Evolutionary conservation across 2,329 filamentous ascomycete species (phyloP).

Genomic region (Diaporthe citriasiana): DNA sequence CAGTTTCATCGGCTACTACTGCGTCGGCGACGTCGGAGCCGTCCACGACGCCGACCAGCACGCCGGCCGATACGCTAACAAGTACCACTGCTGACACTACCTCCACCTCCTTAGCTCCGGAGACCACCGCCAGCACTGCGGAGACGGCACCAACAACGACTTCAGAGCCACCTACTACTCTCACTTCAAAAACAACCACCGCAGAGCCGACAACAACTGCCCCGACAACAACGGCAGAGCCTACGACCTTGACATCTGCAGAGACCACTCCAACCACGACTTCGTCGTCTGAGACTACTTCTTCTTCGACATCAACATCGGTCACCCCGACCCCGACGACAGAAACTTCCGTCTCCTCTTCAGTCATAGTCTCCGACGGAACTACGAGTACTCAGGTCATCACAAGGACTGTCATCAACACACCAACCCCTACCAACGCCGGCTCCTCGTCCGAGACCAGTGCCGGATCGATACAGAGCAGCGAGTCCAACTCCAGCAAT

Average conservation of each 20-base stretch:
- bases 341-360: slow-evolving; percentile 24
- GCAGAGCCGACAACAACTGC: slow-evolving; percentile 17
- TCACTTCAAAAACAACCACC: slow-evolving; percentile 17
- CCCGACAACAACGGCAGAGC: slow-evolving; percentile 16
- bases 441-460: slow-evolving; percentile 33
- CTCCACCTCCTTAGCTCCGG: slow-evolving; percentile 39
- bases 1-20: slow-evolving; percentile 35
- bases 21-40: slow-evolving; percentile 36
- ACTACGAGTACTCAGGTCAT: slow-evolving; percentile 38
- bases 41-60: slow-evolving; percentile 23
- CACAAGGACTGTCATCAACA: slow-evolving; percentile 43
- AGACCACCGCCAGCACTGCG: slow-evolving; percentile 26
- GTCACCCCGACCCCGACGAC: slow-evolving; percentile 30
- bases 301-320: neutral
- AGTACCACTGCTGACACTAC: slow-evolving; percentile 42
- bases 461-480: slow-evolving; percentile 44
- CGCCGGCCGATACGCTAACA: slow-evolving; percentile 39
- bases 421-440: slow-evolving; percentile 14
- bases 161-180: slow-evolving; percentile 17
- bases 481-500: slow-evolving; percentile 48
- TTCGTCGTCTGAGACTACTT: slow-evolving; percentile 7
- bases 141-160: neutral
- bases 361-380: slow-evolving; percentile 32
- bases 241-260: slow-evolving; percentile 12
- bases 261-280: slow-evolving; percentile 23